Evolutionary conservation across 257 asterid genomes (phyloP).

Genomic region (Nicotiana obtusifolia): DNA sequence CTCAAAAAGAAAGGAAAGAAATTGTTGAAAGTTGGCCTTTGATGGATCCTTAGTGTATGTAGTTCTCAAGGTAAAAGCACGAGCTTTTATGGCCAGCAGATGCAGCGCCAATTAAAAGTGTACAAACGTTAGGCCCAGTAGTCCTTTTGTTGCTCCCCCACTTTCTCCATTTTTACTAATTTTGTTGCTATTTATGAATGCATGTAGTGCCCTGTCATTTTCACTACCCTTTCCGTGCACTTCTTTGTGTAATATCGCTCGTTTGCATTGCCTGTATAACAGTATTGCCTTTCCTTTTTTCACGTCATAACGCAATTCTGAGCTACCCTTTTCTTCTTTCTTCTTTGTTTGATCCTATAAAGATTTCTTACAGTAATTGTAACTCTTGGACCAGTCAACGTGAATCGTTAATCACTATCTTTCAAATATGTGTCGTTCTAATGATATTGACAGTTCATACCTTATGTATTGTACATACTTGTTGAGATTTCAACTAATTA

Average conservation of each 20-base stretch:
- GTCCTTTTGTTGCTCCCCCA: conserved; percentile 44
- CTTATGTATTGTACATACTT: neutral
- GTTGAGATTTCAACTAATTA: neutral
- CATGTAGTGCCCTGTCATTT: conserved; percentile 44
- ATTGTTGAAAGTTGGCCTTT: neutral
- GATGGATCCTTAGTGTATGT: neutral
- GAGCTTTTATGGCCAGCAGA: conserved; percentile 13
- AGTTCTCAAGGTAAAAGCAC: neutral
- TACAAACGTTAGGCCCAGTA: conserved; percentile 21
- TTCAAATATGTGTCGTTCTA: neutral
- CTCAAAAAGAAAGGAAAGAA: neutral
- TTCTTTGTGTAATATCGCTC: neutral
- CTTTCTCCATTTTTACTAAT: conserved; percentile 22
- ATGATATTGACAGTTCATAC: neutral
- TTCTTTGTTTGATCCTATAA: conserved; percentile 2
- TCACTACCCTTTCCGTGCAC: conserved; percentile 16
- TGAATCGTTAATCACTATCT: neutral
- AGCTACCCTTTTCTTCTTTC: neutral
- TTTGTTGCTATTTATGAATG: conserved; percentile 21
- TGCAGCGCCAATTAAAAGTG: conserved; percentile 2
- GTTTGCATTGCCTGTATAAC: neutral
- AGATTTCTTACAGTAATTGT: neutral
- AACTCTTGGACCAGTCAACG: neutral
- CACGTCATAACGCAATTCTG: neutral
- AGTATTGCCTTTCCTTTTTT: neutral